These are phyloP conservation scores for Neurospora crassa DNA, from an alignment of 2,329 filamentous ascomycete genomes.

Conservation along the genomic window DNA sequence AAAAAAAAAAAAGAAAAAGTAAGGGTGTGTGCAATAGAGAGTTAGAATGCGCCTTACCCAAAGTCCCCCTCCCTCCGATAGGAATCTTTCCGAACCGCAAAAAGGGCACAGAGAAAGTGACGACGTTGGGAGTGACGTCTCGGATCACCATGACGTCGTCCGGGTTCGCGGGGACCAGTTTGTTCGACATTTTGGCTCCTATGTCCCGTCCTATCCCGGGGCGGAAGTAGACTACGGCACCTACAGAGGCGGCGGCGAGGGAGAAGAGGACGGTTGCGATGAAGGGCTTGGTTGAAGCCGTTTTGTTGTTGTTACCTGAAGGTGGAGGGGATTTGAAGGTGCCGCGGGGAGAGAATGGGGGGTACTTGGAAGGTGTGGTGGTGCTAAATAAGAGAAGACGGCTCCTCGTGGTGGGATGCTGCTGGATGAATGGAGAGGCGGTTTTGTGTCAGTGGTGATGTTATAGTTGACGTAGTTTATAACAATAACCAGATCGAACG, in stretches of 20 bases:
- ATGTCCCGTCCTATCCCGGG: neutral
- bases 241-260: neutral
- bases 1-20: no score
- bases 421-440: neutral
- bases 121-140: conserved; percentile 67
- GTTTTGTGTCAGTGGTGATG: neutral
- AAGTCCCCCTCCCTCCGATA: conserved; percentile 77
- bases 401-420: neutral
- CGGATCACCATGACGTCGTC: conserved; percentile 84
- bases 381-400: neutral
- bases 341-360: neutral
- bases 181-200: conserved; percentile 41
- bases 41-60: conserved; percentile 45
- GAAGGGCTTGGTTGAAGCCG: neutral
- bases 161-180: conserved; percentile 61
- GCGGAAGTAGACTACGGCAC: neutral
- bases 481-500: neutral
- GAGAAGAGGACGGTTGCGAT: neutral
- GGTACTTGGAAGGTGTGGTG: neutral
- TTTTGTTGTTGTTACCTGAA: neutral
- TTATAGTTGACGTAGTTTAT: neutral
- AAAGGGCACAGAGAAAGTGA: conserved; percentile 77
- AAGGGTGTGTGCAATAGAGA: no score
- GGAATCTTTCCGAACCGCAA: conserved; percentile 68
- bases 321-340: neutral